Conservation (phyloP, 179 eudicot species). For the Silene noctiflora region DNA sequence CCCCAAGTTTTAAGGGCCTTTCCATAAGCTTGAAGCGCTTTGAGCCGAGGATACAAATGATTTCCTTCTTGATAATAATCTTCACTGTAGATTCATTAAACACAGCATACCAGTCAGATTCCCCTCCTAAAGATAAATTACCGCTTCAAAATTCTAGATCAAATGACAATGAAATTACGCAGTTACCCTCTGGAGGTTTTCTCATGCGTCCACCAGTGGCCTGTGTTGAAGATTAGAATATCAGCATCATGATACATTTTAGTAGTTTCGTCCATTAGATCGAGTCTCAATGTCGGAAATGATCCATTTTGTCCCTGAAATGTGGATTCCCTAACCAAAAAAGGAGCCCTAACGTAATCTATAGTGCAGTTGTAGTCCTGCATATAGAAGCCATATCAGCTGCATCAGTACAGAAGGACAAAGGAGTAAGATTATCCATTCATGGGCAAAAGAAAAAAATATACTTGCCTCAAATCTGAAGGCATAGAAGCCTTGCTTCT, state of each 20-base stretch:
- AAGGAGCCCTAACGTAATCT: slow-evolving; percentile 76
- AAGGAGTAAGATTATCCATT: not conserved
- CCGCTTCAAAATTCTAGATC: not conserved
- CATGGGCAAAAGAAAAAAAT: not conserved
- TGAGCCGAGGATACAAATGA: slow-evolving; percentile 59
- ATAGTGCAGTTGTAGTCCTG: slow-evolving; percentile 81
- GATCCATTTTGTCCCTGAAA: slow-evolving; percentile 40
- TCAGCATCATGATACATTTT: slow-evolving; percentile 77
- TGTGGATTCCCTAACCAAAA: slow-evolving; percentile 63
- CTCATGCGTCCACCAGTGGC: slow-evolving; percentile 99
- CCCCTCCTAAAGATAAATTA: not conserved
- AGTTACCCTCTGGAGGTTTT: slow-evolving; percentile 85
- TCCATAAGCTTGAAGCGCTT: slow-evolving; percentile 65
- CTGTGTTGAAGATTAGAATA: slow-evolving; percentile 79
- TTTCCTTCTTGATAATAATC: slow-evolving; percentile 88
- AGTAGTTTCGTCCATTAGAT: slow-evolving; percentile 68
- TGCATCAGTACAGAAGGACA: not conserved
- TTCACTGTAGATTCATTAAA: slow-evolving; percentile 37
- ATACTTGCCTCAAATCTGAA: slow-evolving; percentile 73
- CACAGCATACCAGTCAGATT: not conserved
- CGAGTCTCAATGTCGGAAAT: slow-evolving; percentile 65
- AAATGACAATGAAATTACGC: not conserved
- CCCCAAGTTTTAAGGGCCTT: slow-evolving; percentile 83
- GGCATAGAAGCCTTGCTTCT: slow-evolving; percentile 72
- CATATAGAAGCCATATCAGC: slow-evolving; percentile 7